Conservation (phyloP, 257 asterid genomes). For the Capsicum pubescens region DNA sequence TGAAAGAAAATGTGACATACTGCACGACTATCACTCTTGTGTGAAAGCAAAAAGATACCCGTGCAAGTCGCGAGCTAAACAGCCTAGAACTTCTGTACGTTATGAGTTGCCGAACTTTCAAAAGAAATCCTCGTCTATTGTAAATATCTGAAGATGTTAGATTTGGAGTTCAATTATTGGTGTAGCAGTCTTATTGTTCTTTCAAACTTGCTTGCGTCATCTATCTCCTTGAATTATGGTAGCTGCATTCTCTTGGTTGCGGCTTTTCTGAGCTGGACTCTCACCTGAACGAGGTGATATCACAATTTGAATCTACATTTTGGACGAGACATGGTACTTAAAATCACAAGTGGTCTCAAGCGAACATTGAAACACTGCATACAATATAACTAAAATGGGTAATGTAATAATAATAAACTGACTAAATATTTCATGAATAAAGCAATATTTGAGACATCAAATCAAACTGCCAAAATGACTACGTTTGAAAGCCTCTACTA, state of each 20-base stretch:
- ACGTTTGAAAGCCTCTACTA: no score
- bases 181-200: background rate
- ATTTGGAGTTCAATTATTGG: background rate
- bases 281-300: background rate
- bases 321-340: no score
- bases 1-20: slow-evolving; percentile 8
- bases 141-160: background rate
- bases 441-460: no score
- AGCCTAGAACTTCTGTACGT: background rate
- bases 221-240: background rate
- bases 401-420: no score
- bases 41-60: background rate
- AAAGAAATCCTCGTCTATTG: background rate
- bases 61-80: background rate
- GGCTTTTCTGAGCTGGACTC: no score
- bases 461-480: no score
- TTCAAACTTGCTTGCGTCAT: slow-evolving; percentile 12
- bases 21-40: background rate
- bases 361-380: no score
- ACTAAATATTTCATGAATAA: no score
- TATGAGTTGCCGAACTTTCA: background rate
- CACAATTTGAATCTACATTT: no score
- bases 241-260: background rate
- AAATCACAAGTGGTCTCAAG: no score
- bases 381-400: no score